Conservation (phyloP, 306 rosid species). For the Castanospermum australe region DNA sequence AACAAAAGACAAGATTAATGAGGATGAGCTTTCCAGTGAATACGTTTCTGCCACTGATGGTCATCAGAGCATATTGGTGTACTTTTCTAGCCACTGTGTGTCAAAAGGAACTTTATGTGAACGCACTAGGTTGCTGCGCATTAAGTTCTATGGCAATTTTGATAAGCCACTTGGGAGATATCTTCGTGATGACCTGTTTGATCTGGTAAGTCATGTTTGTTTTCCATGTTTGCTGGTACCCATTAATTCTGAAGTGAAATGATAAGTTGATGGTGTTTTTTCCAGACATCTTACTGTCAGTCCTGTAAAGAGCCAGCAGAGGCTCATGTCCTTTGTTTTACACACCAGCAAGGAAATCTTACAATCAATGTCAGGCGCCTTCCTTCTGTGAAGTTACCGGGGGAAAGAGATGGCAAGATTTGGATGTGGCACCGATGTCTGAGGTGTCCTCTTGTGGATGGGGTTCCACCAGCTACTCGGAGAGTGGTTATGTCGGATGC, state of each 20-base stretch:
- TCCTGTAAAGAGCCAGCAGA: conserved; percentile 81
- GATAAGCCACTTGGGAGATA: conserved; percentile 99
- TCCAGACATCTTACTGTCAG: conserved; percentile 69
- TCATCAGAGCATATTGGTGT: conserved; percentile 93
- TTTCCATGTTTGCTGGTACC: conserved; percentile 3
- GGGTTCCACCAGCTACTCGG: conserved; percentile 96
- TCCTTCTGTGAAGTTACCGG: conserved; percentile 78
- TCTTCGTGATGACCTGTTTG: conserved; percentile 85
- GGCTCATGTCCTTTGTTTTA: conserved; percentile 78
- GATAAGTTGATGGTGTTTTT: conserved; percentile 2
- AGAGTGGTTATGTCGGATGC: conserved; percentile 98
- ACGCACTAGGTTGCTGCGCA: conserved; percentile 85
- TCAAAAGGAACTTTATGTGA: conserved; percentile 81
- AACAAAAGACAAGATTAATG: conserved; percentile 50
- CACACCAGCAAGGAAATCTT: conserved; percentile 96
- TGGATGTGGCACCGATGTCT: conserved; percentile 99
- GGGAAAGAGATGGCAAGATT: conserved; percentile 87
- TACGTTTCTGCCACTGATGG: conserved; percentile 82
- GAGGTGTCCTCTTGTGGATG: conserved; percentile 75
- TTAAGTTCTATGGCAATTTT: conserved; percentile 84
- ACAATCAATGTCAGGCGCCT: conserved; percentile 85
- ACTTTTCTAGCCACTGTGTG: conserved; percentile 89
- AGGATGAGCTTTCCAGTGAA: conserved; percentile 70
- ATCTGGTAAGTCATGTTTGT: conserved; percentile 49
- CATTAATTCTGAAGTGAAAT: conserved; percentile 25